Conservation (phyloP, 768 basidiomycete genomes). For the Asterophora parasitica region DNA sequence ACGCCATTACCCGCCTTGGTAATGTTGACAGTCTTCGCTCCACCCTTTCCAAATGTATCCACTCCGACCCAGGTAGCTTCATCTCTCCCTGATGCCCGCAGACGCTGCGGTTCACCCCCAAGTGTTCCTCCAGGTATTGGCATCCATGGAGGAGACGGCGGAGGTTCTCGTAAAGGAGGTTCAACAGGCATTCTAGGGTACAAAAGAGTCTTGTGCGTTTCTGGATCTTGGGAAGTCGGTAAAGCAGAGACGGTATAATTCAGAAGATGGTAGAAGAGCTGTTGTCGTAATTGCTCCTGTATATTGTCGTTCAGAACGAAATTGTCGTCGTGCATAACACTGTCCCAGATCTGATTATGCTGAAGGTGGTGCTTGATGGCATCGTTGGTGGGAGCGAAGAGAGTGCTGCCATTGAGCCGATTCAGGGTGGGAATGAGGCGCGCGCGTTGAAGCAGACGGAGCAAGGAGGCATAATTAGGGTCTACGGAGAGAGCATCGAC, state of each 20-base stretch:
- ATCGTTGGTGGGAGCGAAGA: constrained; percentile 95
- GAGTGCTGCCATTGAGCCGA: constrained; percentile 71
- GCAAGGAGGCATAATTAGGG: constrained; percentile 70
- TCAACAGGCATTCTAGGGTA: constrained; percentile 61
- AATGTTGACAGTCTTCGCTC: constrained; percentile 55
- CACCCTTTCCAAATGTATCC: constrained; percentile 76
- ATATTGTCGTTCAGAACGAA: constrained; percentile 65
- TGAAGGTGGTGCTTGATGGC: constrained; percentile 58
- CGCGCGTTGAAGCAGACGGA: constrained; percentile 75
- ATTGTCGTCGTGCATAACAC: constrained; percentile 33
- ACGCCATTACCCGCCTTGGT: constrained; percentile 70
- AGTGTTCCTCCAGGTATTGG: constrained; percentile 79
- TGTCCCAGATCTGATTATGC: constrained; percentile 32
- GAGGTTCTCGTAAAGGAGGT: constrained; percentile 61
- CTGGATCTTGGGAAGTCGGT: constrained; percentile 32
- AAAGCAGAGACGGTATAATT: constrained; percentile 66
- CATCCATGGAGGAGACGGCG: constrained; percentile 81
- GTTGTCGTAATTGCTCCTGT: constrained; percentile 78
- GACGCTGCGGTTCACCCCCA: constrained; percentile 74
- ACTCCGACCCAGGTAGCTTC: constrained; percentile 58
- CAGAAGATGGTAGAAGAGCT: constrained; percentile 90
- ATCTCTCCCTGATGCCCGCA: constrained; percentile 56
- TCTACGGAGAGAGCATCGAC: constrained; percentile 75
- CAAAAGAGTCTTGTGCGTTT: constrained; percentile 57
- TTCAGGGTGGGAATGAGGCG: constrained; percentile 91